A percentile compares a stretch with the other conserved stretches of the same genome.
phyloP scores from a whole-genome alignment of 2,329 filamentous ascomycete genomes.

The Dactylellina sp. region DNA sequence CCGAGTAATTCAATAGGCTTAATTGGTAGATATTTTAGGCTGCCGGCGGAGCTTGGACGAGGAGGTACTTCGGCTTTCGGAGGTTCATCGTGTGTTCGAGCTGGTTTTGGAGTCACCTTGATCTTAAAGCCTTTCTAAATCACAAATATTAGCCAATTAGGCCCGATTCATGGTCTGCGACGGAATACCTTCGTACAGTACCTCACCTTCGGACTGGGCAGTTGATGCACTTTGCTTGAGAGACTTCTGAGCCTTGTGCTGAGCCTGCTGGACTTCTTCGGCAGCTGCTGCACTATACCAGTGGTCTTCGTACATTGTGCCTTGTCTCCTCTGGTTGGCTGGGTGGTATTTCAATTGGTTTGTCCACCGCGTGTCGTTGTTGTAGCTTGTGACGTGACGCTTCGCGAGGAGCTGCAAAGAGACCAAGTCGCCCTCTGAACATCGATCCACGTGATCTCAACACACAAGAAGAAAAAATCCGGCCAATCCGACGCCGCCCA shows the following conservation, averaged over 20 bases:
- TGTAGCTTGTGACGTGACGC: constrained; percentile 3
- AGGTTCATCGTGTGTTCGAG: constrained; percentile 51
- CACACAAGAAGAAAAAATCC: constrained; percentile 26
- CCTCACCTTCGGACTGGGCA: constrained; percentile 49
- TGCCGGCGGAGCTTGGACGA: constrained; percentile 58
- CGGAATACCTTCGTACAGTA: constrained; percentile 46
- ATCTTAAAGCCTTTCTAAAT: constrained; percentile 16
- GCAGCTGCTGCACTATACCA: constrained; percentile 57
- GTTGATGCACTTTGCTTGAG: constrained; percentile 28
- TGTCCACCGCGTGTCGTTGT: constrained; percentile 1
- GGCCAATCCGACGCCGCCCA: constrained; percentile 31
- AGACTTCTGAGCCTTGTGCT: constrained; percentile 19
- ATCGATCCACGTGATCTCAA: constrained; percentile 38
- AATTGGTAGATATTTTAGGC: constrained; percentile 37
- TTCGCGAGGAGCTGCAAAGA: constrained; percentile 14
- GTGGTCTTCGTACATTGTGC: constrained; percentile 60
- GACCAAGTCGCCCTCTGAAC: constrained; percentile 31
- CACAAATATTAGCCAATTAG: constrained; percentile 20
- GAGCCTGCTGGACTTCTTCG: constrained; percentile 34
- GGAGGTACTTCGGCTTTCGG: constrained; percentile 58
- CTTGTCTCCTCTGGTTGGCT: not conserved
- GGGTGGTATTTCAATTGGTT: not conserved
- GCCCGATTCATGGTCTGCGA: not conserved
- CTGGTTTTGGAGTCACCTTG: constrained; percentile 12
- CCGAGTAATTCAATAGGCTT: constrained; percentile 60